Conservation (phyloP, 495 filamentous ascomycete species). For the Aspergillus wentii region DNA sequence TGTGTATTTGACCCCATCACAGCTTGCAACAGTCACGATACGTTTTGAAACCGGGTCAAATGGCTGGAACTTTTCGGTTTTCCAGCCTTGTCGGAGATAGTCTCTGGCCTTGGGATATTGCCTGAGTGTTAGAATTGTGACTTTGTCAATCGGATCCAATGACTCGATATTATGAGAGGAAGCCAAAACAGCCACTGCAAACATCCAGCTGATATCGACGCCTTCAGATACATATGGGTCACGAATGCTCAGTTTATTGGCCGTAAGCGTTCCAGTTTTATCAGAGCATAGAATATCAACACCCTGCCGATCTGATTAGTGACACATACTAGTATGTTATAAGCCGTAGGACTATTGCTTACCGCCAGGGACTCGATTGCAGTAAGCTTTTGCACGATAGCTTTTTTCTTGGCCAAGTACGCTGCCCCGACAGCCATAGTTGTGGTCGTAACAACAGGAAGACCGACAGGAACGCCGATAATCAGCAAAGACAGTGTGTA, state of each 20-base stretch:
- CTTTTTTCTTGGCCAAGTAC: constrained; percentile 91
- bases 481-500: constrained; percentile 75
- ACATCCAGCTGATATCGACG: constrained; percentile 71
- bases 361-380: constrained; percentile 89
- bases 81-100: constrained; percentile 61
- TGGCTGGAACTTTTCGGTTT: constrained; percentile 63
- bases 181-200: constrained; percentile 65
- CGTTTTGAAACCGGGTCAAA: constrained; percentile 75
- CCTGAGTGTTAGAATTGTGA: constrained; percentile 62
- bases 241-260: constrained; percentile 67
- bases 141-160: constrained; percentile 70
- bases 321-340: too few relatives aligned
- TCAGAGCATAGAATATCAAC: constrained; percentile 97
- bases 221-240: constrained; percentile 69
- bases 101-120: constrained; percentile 63
- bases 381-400: constrained; percentile 93
- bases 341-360: too few relatives aligned
- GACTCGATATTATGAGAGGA: constrained; percentile 71
- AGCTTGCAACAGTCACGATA: constrained; percentile 58
- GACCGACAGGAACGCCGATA: constrained; percentile 93
- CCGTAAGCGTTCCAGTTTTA: constrained; percentile 73
- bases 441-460: constrained; percentile 91
- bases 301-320: too few relatives aligned
- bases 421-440: constrained; percentile 96
- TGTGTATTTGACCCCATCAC: constrained; percentile 58